Conservation (phyloP, 352 stramenopile species). For the Albugo laibachii region DNA sequence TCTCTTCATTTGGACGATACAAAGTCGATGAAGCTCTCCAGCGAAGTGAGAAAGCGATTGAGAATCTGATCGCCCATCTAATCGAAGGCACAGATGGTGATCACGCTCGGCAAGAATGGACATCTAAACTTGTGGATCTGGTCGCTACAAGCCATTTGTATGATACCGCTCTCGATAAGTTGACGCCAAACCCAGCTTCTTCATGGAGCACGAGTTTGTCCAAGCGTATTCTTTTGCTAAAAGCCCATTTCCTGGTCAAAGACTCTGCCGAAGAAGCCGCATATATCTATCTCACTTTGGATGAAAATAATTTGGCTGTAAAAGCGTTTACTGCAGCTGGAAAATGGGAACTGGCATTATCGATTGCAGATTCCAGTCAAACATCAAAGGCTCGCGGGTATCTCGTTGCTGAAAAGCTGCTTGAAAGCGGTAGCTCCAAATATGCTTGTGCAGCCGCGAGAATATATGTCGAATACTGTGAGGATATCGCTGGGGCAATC, state of each 20-base stretch:
- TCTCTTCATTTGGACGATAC: too few relatives aligned
- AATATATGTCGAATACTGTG: constrained; percentile 58
- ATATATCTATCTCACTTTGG: constrained; percentile 35
- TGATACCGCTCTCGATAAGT: constrained; percentile 12
- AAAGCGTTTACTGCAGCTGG: constrained; percentile 29
- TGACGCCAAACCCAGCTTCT: constrained; percentile 18
- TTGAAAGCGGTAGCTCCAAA: constrained; percentile 5
- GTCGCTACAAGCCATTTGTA: constrained; percentile 25
- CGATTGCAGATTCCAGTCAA: constrained; percentile 10
- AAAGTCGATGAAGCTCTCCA: not conserved
- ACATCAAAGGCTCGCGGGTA: constrained; percentile 16
- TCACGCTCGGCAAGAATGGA: constrained; percentile 3
- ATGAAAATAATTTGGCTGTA: constrained; percentile 18
- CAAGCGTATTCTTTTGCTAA: constrained; percentile 20
- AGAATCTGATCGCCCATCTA: not conserved
- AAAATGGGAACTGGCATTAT: constrained; percentile 41
- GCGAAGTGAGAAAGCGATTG: constrained; percentile 1
- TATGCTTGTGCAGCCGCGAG: constrained; percentile 18
- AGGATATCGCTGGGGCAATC: constrained; percentile 51
- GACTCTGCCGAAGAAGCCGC: constrained; percentile 28
- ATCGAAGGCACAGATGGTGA: too few relatives aligned
- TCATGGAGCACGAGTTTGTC: constrained; percentile 12
- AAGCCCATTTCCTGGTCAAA: constrained; percentile 20
- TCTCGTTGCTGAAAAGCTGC: constrained; percentile 23
- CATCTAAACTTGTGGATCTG: constrained; percentile 18